A percentile compares a stretch with the other conserved stretches of the same genome.
Evolutionary conservation across 805 yeast genomes (phyloP).

Genomic region (Yarrowia sp.): DNA sequence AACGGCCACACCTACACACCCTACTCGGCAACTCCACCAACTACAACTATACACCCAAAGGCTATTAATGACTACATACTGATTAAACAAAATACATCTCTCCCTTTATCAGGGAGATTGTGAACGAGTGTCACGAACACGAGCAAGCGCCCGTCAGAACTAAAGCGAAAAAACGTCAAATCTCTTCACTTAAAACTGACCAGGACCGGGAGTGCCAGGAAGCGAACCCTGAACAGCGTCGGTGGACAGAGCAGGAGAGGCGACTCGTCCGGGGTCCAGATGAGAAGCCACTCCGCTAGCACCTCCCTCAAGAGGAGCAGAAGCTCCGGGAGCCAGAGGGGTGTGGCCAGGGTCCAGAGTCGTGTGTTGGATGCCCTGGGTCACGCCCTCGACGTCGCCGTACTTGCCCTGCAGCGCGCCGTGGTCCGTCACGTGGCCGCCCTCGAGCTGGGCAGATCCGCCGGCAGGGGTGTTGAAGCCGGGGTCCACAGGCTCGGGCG

Average conservation of each 20-base stretch:
- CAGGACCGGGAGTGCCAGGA: slow-evolving; percentile 27
- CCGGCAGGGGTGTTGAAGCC: slow-evolving; percentile 33
- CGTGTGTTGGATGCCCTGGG: slow-evolving; percentile 13
- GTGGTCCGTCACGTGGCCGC: slow-evolving; percentile 23
- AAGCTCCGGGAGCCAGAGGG: slow-evolving; percentile 12
- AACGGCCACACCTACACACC: background rate
- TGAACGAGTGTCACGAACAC: too few species aligned
- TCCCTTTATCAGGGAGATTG: too few species aligned
- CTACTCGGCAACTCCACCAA: background rate
- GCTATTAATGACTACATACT: slow-evolving; percentile 27
- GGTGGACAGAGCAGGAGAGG: slow-evolving; percentile 18
- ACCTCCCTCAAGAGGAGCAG: slow-evolving; percentile 8
- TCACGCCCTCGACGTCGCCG: slow-evolving; percentile 27
- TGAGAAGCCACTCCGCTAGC: background rate
- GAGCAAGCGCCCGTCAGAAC: too few species aligned
- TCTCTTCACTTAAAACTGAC: background rate
- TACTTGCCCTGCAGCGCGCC: slow-evolving; percentile 29
- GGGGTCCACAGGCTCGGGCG: slow-evolving; percentile 25
- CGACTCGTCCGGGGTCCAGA: slow-evolving; percentile 7
- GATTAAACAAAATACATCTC: too few species aligned
- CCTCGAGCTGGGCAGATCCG: slow-evolving; percentile 17
- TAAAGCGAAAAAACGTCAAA: too few species aligned
- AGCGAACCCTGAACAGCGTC: slow-evolving; percentile 18
- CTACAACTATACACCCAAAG: background rate
- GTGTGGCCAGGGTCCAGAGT: slow-evolving; percentile 8